A percentile compares a stretch with the other conserved stretches of the same genome.
Evolutionary conservation across 352 stramenopile genomes (phyloP).

Genomic region (Phytophthora syringae): DNA sequence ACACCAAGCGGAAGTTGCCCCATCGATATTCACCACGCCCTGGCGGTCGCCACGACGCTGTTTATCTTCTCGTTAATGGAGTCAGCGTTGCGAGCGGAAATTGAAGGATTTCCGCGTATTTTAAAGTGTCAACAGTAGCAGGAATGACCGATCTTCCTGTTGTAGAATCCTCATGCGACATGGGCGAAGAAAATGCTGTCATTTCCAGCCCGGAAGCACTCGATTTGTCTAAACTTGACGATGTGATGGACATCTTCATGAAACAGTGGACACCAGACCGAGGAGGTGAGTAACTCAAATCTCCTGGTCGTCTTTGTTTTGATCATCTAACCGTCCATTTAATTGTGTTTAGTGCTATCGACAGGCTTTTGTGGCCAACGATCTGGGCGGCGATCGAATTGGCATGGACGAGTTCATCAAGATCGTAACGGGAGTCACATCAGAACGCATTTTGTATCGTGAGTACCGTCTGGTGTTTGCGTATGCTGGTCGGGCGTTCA

Average conservation of each 20-base stretch:
- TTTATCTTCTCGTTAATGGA: slow-evolving; percentile 57
- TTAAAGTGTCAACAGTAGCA: neutral
- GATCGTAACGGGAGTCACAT: slow-evolving; percentile 70
- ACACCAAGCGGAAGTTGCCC: slow-evolving; percentile 57
- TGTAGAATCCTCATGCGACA: slow-evolving; percentile 7
- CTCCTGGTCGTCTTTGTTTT: neutral
- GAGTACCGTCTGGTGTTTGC: slow-evolving; percentile 74
- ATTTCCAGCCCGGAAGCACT: slow-evolving; percentile 5
- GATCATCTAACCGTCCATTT: neutral
- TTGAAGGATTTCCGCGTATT: slow-evolving; percentile 39
- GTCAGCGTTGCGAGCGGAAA: slow-evolving; percentile 36
- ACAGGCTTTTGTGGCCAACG: slow-evolving; percentile 51
- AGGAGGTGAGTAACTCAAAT: slow-evolving; percentile 45
- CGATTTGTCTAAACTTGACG: slow-evolving; percentile 67
- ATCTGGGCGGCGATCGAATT: slow-evolving; percentile 55
- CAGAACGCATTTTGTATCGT: slow-evolving; percentile 44
- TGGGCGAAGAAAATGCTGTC: slow-evolving; percentile 1
- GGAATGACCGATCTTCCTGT: slow-evolving; percentile 4
- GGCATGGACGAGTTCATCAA: slow-evolving; percentile 78
- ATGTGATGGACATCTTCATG: slow-evolving; percentile 67
- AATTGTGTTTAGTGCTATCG: slow-evolving; percentile 44
- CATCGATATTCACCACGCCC: slow-evolving; percentile 41
- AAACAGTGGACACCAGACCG: slow-evolving; percentile 61
- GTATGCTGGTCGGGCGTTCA: slow-evolving; percentile 64
- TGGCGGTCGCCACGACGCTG: slow-evolving; percentile 39